Percentiles rank a stretch among this genome's conserved stretches.
These are phyloP conservation scores for Hippophae rhamnoides DNA, from an alignment of 306 rosid genomes.

Conservation along the genomic window DNA sequence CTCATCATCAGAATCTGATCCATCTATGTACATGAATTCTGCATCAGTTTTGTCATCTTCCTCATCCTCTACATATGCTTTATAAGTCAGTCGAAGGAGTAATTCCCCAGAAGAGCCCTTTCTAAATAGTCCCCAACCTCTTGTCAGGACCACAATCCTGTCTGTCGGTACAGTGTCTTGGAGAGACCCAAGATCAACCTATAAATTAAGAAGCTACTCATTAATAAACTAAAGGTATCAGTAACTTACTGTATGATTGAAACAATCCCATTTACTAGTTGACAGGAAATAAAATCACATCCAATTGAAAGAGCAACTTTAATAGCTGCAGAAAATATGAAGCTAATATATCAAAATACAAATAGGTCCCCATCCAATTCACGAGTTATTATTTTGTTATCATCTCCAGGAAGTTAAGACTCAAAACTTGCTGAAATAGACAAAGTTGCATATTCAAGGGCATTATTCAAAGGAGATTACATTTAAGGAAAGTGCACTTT, in stretches of 20 bases:
- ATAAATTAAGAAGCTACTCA: constrained; percentile 19
- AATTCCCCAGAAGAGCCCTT: constrained; percentile 81
- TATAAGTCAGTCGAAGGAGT: constrained; percentile 83
- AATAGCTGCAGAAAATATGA: no score
- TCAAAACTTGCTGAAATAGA: no score
- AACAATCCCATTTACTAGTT: not conserved
- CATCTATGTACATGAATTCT: constrained; percentile 43
- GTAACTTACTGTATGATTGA: not conserved
- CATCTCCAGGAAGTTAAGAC: no score
- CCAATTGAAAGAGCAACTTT: no score
- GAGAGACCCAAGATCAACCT: constrained; percentile 89
- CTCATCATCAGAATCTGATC: constrained; percentile 84
- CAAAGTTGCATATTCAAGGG: no score
- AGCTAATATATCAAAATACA: no score
- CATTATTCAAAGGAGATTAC: no score
- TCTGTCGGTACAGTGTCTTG: constrained; percentile 99
- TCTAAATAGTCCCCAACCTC: constrained; percentile 73
- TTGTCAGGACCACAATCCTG: constrained; percentile 62
- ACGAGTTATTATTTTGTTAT: no score
- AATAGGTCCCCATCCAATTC: no score
- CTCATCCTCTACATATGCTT: constrained; percentile 98
- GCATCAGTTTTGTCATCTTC: constrained; percentile 64
- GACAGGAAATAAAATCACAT: no score
- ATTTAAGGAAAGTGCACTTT: no score
- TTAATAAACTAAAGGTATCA: not conserved